Base-by-base conservation (phyloP, 495 filamentous ascomycete genomes). In the Acidomyces sp. region DNA sequence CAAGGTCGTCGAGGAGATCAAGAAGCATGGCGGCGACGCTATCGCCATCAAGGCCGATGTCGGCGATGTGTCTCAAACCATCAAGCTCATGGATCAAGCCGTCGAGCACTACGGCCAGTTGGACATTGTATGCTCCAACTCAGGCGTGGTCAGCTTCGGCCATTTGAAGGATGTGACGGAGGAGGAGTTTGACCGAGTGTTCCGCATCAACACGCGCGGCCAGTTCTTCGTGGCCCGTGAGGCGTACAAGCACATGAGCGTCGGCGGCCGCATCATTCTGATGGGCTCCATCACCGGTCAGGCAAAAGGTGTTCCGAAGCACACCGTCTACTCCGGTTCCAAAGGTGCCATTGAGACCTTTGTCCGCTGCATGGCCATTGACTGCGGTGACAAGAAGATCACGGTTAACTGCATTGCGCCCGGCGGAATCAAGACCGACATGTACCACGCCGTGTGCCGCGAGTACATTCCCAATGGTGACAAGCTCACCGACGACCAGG, bases 381-480 rank as follows among this genome's bases (percentile, higher is more conserved):
- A 64, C 53, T 52, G 49, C 41, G 60, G 58, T 43, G 59, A 63
- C 45, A 69, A 64, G 54, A 64, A 68, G 49, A 73, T 78, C 46
- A 78, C 74, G 12, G 73, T 75, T 61, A 80, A 80, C 57, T 70
- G 66, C 49, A 66, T 80, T 32, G 75, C 75, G 3, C 75, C 75
- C 31, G 75, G 75, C 33, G 75, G 75, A 37, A 72, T 79, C 61
- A 75, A 77, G 65, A 74, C 72, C 37, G 75, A 80, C 54, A 80
- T 80, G 75, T 79, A 75, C 64, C 66, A 76, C 53, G 65, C 65
- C 52, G 74, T 75, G 39, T 74, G 69, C 57, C 63, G 68, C 39
- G 72, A 75, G 61, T 79, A 78, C 62, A 77, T 78, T 42, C 75
- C 74, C 35, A 57, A 59, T 33, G 74, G 71, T 43, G 65, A 60